Conservation (phyloP, 176 grass and related monocot genomes). For the Phragmites australis region DNA sequence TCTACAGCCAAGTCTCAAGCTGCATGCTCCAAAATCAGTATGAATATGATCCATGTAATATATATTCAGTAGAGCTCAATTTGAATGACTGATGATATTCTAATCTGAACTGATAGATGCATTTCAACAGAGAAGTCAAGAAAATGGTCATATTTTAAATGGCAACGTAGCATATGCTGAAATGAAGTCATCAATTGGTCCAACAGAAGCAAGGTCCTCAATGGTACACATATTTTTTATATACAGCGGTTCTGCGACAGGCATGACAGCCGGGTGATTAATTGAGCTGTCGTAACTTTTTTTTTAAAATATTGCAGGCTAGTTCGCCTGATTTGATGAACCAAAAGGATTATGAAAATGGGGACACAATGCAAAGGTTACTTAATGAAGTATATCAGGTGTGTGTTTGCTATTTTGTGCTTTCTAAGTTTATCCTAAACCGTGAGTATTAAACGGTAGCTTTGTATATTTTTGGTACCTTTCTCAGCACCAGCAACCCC, state of each 20-base stretch:
- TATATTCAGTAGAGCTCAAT: slow-evolving; percentile 41
- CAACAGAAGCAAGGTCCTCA: slow-evolving; percentile 42
- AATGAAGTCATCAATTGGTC: slow-evolving; percentile 31
- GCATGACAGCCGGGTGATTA: too few relatives aligned
- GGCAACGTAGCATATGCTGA: slow-evolving; percentile 57
- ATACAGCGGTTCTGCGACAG: too few relatives aligned
- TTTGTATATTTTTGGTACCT: slow-evolving; percentile 26
- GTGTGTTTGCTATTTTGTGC: slow-evolving; percentile 23
- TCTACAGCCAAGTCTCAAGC: slow-evolving; percentile 62
- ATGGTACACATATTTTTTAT: too few relatives aligned
- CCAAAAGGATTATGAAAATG: slow-evolving; percentile 60
- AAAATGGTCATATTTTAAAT: slow-evolving; percentile 76
- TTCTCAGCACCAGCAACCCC: slow-evolving; percentile 40
- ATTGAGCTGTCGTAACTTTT: neutral
- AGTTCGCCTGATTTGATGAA: slow-evolving; percentile 36
- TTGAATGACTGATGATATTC: slow-evolving; percentile 35
- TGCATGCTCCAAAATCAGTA: slow-evolving; percentile 57
- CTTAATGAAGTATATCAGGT: slow-evolving; percentile 76
- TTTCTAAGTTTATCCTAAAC: slow-evolving; percentile 18
- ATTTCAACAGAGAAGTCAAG: slow-evolving; percentile 68
- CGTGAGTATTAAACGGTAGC: neutral
- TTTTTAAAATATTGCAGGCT: slow-evolving; percentile 39
- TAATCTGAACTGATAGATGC: slow-evolving; percentile 45
- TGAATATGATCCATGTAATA: slow-evolving; percentile 65
- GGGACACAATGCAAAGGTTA: slow-evolving; percentile 66